Conservation (phyloP, 768 basidiomycete genomes). For the Naganishia vishniacii region DNA sequence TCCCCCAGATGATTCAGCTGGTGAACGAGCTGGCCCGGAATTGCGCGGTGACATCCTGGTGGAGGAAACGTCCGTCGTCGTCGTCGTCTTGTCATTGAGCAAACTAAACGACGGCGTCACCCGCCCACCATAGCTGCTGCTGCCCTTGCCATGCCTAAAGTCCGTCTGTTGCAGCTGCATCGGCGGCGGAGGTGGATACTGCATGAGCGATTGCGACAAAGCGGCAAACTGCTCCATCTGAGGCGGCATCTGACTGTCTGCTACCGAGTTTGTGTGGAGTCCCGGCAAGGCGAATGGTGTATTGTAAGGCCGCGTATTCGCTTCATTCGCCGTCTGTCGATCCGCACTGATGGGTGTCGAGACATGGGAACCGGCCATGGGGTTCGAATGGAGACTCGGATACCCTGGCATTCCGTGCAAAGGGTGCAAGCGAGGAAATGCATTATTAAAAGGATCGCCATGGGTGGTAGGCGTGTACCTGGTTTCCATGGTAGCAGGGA, state of each 20-base stretch:
- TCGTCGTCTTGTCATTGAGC: constrained; percentile 8
- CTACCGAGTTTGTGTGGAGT: neutral
- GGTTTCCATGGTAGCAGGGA: neutral
- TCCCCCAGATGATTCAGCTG: neutral
- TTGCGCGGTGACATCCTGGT: neutral
- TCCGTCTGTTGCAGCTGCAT: neutral
- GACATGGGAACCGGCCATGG: too few relatives aligned
- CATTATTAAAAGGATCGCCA: neutral
- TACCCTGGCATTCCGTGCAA: constrained; percentile 2
- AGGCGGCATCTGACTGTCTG: constrained; percentile 11
- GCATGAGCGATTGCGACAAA: neutral
- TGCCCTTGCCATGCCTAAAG: neutral
- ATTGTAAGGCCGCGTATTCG: neutral
- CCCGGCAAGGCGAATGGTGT: constrained; percentile 13
- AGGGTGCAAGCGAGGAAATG: neutral
- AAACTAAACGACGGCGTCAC: constrained; percentile 4
- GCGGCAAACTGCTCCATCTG: constrained; percentile 6
- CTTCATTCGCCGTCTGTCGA: neutral
- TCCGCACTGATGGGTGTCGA: constrained; percentile 13
- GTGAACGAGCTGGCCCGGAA: neutral
- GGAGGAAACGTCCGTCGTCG: neutral
- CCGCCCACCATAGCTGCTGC: neutral
- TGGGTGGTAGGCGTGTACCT: constrained; percentile 5
- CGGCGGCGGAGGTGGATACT: neutral
- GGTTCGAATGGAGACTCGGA: neutral